phyloP scores from a whole-genome alignment of 2,329 filamentous ascomycete genomes.

The Apiospora koreana region DNA sequence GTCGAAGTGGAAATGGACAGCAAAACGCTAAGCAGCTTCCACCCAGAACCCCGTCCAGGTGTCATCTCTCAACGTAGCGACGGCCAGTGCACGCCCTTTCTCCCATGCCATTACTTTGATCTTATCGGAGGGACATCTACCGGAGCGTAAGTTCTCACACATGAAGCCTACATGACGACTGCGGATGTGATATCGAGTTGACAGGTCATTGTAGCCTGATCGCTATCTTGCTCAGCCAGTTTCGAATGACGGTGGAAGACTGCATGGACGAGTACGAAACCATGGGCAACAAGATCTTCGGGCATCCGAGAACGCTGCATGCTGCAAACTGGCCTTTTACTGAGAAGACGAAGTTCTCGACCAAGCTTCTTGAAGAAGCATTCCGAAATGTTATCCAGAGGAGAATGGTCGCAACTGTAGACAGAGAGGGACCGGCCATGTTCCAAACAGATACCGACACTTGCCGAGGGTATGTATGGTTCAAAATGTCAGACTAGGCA shows the following conservation, averaged over 20 bases:
- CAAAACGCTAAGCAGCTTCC: neutral
- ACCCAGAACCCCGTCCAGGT: neutral
- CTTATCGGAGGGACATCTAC: constrained; percentile 20
- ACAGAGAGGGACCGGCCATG: neutral
- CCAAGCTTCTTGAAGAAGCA: constrained; percentile 10
- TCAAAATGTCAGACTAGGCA: neutral
- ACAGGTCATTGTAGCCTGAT: constrained; percentile 15
- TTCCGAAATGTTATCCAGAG: constrained; percentile 17
- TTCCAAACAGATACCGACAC: constrained; percentile 18
- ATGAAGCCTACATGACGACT: neutral
- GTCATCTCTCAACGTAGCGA: neutral
- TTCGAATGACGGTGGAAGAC: constrained; percentile 21
- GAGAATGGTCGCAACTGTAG: constrained; percentile 10
- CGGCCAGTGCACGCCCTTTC: constrained; percentile 13
- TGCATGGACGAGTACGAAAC: constrained; percentile 18
- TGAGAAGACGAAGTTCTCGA: constrained; percentile 16
- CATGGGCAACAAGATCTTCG: constrained; percentile 17
- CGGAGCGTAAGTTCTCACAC: constrained; percentile 15
- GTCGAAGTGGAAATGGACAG: neutral
- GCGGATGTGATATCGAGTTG: neutral
- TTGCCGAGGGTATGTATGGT: constrained; percentile 17
- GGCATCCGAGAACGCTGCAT: constrained; percentile 13
- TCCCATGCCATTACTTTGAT: constrained; percentile 22
- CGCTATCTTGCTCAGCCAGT: constrained; percentile 18
- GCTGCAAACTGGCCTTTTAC: constrained; percentile 11